Percentiles rank a stretch among this genome's conserved stretches.
These are phyloP conservation scores for Bipolaris oryzae DNA, from an alignment of 2,329 filamentous ascomycete species.

Conservation along the genomic window DNA sequence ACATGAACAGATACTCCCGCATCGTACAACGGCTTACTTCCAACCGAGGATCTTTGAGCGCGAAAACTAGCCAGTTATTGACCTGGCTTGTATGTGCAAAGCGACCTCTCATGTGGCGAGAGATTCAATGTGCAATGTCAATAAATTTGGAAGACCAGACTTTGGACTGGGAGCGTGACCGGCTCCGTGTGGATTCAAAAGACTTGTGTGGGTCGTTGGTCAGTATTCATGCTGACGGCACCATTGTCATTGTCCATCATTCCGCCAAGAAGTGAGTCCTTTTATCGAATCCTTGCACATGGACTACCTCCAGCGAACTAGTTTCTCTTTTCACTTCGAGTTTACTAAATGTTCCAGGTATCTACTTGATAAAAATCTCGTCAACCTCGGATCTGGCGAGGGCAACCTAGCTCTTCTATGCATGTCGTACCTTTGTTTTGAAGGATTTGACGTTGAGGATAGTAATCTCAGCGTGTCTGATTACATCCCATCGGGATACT, in stretches of 20 bases:
- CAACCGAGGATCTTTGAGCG: slow-evolving; percentile 19
- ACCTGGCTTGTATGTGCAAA: slow-evolving; percentile 40
- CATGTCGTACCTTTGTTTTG: slow-evolving; percentile 5
- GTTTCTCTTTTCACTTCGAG: background rate
- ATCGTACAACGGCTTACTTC: slow-evolving; percentile 24
- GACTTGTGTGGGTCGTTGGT: slow-evolving; percentile 34
- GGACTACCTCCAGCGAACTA: background rate
- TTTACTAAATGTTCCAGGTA: slow-evolving; percentile 3
- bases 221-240: slow-evolving; percentile 1
- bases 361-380: slow-evolving; percentile 3
- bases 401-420: background rate
- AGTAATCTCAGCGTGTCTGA: background rate
- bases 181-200: slow-evolving; percentile 29
- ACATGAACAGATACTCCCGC: slow-evolving; percentile 27
- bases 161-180: slow-evolving; percentile 28
- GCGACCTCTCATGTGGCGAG: slow-evolving; percentile 33
- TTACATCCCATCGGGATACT: slow-evolving; percentile 5
- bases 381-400: slow-evolving; percentile 4
- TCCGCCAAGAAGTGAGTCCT: slow-evolving; percentile 8
- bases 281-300: too few relatives aligned
- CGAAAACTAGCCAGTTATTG: slow-evolving; percentile 23
- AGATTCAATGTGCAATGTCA: slow-evolving; percentile 36
- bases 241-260: slow-evolving; percentile 7
- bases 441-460: background rate
- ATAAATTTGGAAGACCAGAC: slow-evolving; percentile 24